A percentile compares a stretch with the other conserved stretches of the same genome.
phyloP scores from a whole-genome alignment of 352 stramenopile genomes.

The Globisporangium recalcitrans region DNA sequence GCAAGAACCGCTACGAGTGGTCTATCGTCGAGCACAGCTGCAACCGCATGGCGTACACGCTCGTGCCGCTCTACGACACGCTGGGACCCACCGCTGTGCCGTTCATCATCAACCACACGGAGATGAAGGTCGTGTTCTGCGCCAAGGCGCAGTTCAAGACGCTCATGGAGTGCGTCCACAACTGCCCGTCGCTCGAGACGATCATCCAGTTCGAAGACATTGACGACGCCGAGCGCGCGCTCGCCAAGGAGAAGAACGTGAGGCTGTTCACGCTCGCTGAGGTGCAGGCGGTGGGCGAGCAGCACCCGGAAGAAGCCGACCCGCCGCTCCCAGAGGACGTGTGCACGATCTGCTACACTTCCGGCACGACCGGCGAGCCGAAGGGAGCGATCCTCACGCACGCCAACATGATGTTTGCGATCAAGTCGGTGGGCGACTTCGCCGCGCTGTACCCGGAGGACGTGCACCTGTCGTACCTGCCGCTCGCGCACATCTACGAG shows the following conservation, averaged over 20 bases:
- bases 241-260: constrained; percentile 6
- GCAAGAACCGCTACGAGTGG: constrained; percentile 58
- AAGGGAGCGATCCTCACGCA: constrained; percentile 68
- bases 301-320: constrained; percentile 37
- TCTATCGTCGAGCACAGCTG: constrained; percentile 47
- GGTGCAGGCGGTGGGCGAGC: constrained; percentile 31
- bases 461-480: constrained; percentile 91
- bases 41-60: constrained; percentile 59
- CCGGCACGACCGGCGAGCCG: constrained; percentile 60
- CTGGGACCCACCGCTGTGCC: constrained; percentile 53
- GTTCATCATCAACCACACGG: constrained; percentile 72
- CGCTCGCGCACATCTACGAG: constrained; percentile 93
- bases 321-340: constrained; percentile 69
- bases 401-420: constrained; percentile 33
- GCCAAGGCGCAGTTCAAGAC: constrained; percentile 38
- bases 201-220: constrained; percentile 52
- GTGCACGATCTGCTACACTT: constrained; percentile 89
- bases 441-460: constrained; percentile 16
- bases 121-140: constrained; percentile 69
- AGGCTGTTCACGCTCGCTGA: constrained; percentile 19
- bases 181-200: constrained; percentile 46
- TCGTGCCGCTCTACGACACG: constrained; percentile 54
- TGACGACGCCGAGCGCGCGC: constrained; percentile 5
- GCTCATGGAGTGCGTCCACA: constrained; percentile 32
- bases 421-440: constrained; percentile 5